Base-by-base conservation (phyloP, 2,329 filamentous ascomycete genomes). In the Clarireedia hainanense region DNA sequence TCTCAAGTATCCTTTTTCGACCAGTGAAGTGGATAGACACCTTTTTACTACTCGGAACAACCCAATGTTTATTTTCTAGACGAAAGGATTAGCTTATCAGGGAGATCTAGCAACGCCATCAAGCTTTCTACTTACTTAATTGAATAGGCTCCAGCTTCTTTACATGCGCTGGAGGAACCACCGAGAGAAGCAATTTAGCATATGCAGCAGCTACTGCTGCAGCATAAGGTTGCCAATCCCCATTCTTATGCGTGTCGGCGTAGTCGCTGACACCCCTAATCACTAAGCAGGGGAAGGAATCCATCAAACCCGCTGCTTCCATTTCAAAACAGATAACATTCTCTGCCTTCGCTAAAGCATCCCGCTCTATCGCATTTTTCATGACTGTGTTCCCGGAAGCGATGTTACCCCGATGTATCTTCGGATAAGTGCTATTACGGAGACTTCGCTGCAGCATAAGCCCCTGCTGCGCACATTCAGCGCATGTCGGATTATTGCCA, bases 391-490 rank as follows among this genome's bases (percentile, higher is more conserved):
- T 45, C 26, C 46, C 53, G 14, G 47, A 50, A 27, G 26, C 47
- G 14, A 56, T 56, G 14, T 24, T 50, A 14, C 53, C 42, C 10
- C 47, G 40, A 20, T 50, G 47, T 14, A 97, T 34, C n/a, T 12
- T 17, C 26, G 30, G 26, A 20, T 49, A 40, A 17, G 14, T 40
- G 37, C 15, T 40, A 15, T 46, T 46, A n/a, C 43, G 20, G 15
- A n/a, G 43, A 27, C 6, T 2, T 2, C 20, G 4, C 23, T 27
- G 15, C 1, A 46, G 5, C 12, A 26, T 6, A 46, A 9, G 4
- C 23, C 24, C 24, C 43, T 46, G 43, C 23, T 46, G 6, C 4
- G 27, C 23, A 15, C 46, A 48, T 24, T 27, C 30, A 36, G 7
- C 20, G 15, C 24, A 48, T 34, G 27, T 48, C 1, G 46, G 9